Conservation (phyloP, 106 monocot genomes). For the Allium sativum region DNA sequence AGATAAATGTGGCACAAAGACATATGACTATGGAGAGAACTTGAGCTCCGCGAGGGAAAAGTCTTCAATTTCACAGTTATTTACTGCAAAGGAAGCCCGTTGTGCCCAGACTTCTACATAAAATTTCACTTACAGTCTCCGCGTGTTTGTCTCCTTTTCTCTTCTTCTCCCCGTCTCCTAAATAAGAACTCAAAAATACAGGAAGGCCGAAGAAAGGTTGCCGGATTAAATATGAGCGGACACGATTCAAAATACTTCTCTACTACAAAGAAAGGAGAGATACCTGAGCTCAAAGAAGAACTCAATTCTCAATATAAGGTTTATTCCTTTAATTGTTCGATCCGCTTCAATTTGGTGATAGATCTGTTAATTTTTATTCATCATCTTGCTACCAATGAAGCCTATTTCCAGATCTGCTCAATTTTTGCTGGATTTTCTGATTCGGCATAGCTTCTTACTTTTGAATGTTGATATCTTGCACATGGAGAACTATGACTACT, state of each 20-base stretch:
- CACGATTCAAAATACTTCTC: constrained; percentile 99
- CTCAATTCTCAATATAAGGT: constrained; percentile 99
- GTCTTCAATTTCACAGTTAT: too few relatives aligned
- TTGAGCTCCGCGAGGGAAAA: too few relatives aligned
- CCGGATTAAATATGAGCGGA: constrained; percentile 57
- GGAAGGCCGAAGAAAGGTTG: not conserved
- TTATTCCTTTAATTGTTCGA: not conserved
- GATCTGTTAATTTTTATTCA: constrained; percentile 1
- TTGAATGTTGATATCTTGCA: not conserved
- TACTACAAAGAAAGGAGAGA: constrained; percentile 99
- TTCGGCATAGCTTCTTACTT: not conserved
- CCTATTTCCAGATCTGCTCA: not conserved
- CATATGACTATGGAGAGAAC: too few relatives aligned
- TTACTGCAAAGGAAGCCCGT: too few relatives aligned
- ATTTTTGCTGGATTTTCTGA: not conserved
- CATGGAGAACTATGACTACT: too few relatives aligned
- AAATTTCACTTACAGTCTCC: not conserved
- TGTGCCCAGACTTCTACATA: too few relatives aligned
- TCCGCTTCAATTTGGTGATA: not conserved
- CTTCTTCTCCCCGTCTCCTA: not conserved
- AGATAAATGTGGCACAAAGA: too few relatives aligned
- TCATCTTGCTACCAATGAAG: too few relatives aligned
- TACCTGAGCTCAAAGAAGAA: constrained; percentile 99
- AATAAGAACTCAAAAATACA: not conserved
- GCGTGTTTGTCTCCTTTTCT: not conserved